These are phyloP conservation scores for Podosphaera aphanis DNA, from an alignment of 2,329 filamentous ascomycete genomes.

Conservation along the genomic window DNA sequence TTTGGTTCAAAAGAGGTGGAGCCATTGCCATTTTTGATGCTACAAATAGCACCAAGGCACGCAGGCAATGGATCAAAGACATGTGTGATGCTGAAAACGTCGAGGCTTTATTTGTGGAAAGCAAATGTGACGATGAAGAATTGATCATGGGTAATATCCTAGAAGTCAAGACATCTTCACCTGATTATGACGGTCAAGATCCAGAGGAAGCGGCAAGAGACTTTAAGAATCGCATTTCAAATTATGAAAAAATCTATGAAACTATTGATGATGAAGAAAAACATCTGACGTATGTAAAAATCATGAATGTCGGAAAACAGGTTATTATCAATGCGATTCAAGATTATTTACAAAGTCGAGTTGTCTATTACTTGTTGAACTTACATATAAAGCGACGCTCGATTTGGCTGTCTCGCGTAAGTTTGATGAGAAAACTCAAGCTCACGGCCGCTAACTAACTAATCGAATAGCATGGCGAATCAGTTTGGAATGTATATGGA, in stretches of 20 bases:
- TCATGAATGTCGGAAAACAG: constrained; percentile 86
- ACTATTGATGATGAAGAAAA: constrained; percentile 77
- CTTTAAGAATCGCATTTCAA: constrained; percentile 81
- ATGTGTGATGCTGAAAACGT: constrained; percentile 52
- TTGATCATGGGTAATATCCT: constrained; percentile 96
- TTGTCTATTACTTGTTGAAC: constrained; percentile 98
- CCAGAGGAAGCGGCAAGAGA: constrained; percentile 76
- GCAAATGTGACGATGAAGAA: constrained; percentile 85
- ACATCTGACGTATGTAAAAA: constrained; percentile 81
- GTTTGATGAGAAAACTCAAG: constrained; percentile 15
- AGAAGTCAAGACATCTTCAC: constrained; percentile 89
- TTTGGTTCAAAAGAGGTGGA: constrained; percentile 62
- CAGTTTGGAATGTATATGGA: constrained; percentile 70
- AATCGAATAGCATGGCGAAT: constrained; percentile 62
- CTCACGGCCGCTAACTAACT: constrained; percentile 8
- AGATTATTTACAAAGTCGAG: constrained; percentile 85
- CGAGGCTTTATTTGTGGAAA: constrained; percentile 88
- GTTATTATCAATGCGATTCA: constrained; percentile 96
- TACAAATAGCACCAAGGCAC: constrained; percentile 80
- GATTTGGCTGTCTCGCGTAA: constrained; percentile 82
- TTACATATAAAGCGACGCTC: constrained; percentile 89
- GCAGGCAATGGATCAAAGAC: constrained; percentile 78
- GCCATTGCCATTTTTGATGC: constrained; percentile 87
- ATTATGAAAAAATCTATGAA: constrained; percentile 94
- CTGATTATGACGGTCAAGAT: constrained; percentile 84